These are phyloP conservation scores for Moesziomyces globuligerus DNA, from an alignment of 1,284 basidiomycete genomes.

Conservation along the genomic window DNA sequence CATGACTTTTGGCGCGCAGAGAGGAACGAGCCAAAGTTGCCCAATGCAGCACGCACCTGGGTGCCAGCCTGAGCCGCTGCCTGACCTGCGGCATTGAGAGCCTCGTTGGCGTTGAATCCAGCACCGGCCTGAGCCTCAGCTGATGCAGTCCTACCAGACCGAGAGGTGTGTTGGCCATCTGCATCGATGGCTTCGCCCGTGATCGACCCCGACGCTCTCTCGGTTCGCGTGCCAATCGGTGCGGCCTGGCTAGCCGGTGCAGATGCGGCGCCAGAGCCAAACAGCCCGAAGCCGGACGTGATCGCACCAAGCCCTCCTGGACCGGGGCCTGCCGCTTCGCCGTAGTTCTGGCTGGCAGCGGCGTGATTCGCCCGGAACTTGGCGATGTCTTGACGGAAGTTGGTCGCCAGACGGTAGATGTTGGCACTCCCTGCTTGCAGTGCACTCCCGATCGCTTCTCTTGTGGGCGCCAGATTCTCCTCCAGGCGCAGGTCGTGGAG, in stretches of 20 bases:
- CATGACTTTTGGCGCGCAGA: conserved; percentile 50
- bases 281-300: conserved; percentile 33
- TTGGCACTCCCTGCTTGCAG: conserved; percentile 57
- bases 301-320: conserved; percentile 15
- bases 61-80: conserved; percentile 58
- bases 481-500: conserved; percentile 63
- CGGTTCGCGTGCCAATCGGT: not conserved
- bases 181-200: conserved; percentile 53
- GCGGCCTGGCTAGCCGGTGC: conserved; percentile 2
- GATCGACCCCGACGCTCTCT: conserved; percentile 32
- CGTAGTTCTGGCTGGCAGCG: conserved; percentile 18
- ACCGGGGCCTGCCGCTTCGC: conserved; percentile 3
- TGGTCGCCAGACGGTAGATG: conserved; percentile 56
- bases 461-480: conserved; percentile 62
- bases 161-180: conserved; percentile 29
- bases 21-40: conserved; percentile 61
- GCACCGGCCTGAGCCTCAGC: conserved; percentile 7
- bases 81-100: conserved; percentile 40
- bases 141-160: conserved; percentile 25
- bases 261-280: conserved; percentile 11
- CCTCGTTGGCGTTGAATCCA: conserved; percentile 36
- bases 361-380: conserved; percentile 41
- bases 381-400: conserved; percentile 58
- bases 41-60: conserved; percentile 58
- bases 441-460: conserved; percentile 61